Evolutionary conservation across 2,329 filamentous ascomycete species (phyloP), one percentile per base, ranked within the genome.

Genomic region (Colletotrichum godetiae): DNA sequence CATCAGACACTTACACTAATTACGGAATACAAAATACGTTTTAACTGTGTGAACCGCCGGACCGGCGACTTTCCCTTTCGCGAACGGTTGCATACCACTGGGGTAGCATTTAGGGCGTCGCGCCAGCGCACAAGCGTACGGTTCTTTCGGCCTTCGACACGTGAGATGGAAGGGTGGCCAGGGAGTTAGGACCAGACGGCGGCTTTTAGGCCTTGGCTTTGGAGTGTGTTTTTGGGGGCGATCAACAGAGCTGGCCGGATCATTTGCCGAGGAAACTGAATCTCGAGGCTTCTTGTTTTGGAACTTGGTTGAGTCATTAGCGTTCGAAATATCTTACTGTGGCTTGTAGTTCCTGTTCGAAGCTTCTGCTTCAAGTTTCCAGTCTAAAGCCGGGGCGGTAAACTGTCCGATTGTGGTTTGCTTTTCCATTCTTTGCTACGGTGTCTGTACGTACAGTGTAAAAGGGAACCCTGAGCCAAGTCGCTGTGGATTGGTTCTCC

Each of bases 61-160:
- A 27, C 37, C 37, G 42, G 42, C 19, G 42, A 49, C 42, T 49
- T 49, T 42, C 19, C 15, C 56, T 4, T 13, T 4, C 27, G 31
- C 57, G 31, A 37, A 59, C 22, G 19, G 19, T 11, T 22, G 27
- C 53, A 33, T 42, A 27, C 15, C 37, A 42, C 15, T 42, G 37
- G 37, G 29, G 52, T 29, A 29, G 22, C 52, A 33, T 19, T 11
- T 7, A 31, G 60, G 33, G 56, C 56, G 53, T 13, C 37, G 37
- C 37, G 60, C 19, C 42, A 19, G 58, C 67, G 67, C 67, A 69
- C 55, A 66, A 59, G 61, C 61, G 61, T 29, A 29, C 53, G 65
- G 61, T 70, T 59, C 35, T 57, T 62, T 35, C 35, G 63, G 42
- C 22, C 57, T 4, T 33, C 42, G 27, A 68, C 64, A 62, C 64